Base-by-base conservation (phyloP, 305 asterid genomes). In the Fraxinus xanthoxyloides region DNA sequence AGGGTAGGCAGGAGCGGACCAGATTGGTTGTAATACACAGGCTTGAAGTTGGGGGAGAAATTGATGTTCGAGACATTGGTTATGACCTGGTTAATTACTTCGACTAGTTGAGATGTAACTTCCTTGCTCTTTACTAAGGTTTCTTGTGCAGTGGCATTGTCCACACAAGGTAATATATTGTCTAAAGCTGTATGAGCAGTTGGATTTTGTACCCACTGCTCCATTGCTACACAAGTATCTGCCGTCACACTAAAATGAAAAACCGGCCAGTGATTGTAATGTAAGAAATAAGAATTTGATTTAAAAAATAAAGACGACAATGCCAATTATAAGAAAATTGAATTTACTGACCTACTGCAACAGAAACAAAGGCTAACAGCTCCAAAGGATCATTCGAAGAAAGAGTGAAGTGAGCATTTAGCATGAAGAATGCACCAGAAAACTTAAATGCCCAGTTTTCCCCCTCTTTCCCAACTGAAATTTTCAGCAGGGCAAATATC, bases 131-230 rank as follows among this genome's bases (percentile, higher is more conserved):
- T 90, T 32, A 79, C 82, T 84, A 94, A 82, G 79, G 97, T 93
- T 51, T 94, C 98, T 82, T 88, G 97, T 35, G 97, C 97, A 28
- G 98, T 93, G 40, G 94, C 92, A 32, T 94, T 93, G 88, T 94
- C 98, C 10, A 94, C 97, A 28, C 98, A 94, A 8, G 98, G 98
- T 82, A 94, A 86, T 23, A 94, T 91, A 78, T 94, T 97, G 17
- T 94, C 97, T n/a, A 94, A 87, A 40, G 97, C 92, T 19, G 98
- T 94, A 77, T 88, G 93, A 36, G 95, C 94, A 54, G 92, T 92
- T 5, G 98, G 98, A 79, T 92, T 78, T 82, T 88, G 92, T 84
- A 91, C 92, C 98, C 98, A 94, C 78, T 94, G 90, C 35, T 91
- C 63, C 98, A 94, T 94, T 31, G 98, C 87, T 2, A 94, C 97